Evolutionary conservation across 2,329 filamentous ascomycete genomes (phyloP).

Genomic region (Phyllosticta paracitricarpa): DNA sequence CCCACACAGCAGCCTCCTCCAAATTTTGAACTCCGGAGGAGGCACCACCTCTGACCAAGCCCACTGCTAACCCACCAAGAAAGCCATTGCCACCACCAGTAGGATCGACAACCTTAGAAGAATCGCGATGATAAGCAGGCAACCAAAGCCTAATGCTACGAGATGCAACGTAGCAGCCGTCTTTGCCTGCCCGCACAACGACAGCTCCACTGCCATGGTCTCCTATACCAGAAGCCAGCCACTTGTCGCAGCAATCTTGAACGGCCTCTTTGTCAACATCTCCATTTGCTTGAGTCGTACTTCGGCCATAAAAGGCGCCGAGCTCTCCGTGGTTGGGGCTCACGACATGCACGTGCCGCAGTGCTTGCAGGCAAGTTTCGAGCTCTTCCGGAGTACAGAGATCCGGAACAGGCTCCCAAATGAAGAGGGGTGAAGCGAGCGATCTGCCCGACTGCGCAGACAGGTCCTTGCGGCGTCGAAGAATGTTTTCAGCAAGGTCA

Average conservation of each 20-base stretch:
- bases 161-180: conserved; percentile 52
- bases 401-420: conserved; percentile 95
- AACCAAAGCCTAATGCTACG: conserved; percentile 50
- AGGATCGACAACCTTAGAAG: conserved; percentile 65
- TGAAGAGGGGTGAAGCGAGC: conserved; percentile 54
- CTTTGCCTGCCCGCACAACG: conserved; percentile 60
- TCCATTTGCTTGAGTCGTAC: conserved; percentile 16
- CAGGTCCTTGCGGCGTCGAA: conserved; percentile 38
- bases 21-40: conserved; percentile 31
- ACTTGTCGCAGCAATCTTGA: conserved; percentile 30
- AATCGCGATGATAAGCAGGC: conserved; percentile 58
- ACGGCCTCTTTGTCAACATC: conserved; percentile 29
- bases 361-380: conserved; percentile 42
- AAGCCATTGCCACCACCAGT: conserved; percentile 94
- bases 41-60: conserved; percentile 45
- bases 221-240: conserved; percentile 28
- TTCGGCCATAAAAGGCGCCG: conserved; percentile 65
- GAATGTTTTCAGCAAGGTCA: conserved; percentile 62
- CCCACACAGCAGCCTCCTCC: conserved; percentile 67
- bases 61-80: conserved; percentile 52
- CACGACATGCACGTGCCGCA: conserved; percentile 47
- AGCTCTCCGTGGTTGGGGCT: conserved; percentile 84
- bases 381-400: conserved; percentile 62
- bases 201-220: conserved; percentile 40
- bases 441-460: conserved; percentile 7